A percentile compares a stretch with the other conserved stretches of the same genome.
Conservation (phyloP, 1,284 basidiomycete species). For the Singerocomus rubriflavus region DNA sequence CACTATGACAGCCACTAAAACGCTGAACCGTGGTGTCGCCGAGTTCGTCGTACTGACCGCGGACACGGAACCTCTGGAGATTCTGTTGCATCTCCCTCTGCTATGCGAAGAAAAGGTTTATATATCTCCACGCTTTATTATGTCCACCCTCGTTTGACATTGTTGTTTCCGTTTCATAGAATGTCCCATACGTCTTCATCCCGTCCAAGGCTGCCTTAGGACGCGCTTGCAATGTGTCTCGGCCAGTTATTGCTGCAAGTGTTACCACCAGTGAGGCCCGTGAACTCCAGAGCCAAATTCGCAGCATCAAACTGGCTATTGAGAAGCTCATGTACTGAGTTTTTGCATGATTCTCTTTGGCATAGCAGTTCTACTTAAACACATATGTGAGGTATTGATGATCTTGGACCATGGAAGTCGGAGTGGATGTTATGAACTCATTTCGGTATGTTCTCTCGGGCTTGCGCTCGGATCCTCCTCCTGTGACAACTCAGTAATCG, state of each 20-base stretch:
- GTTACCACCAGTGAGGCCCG: slow-evolving; percentile 95
- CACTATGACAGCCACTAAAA: slow-evolving; percentile 76
- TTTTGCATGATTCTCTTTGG: slow-evolving; percentile 2
- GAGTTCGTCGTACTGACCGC: slow-evolving; percentile 99
- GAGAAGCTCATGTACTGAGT: slow-evolving; percentile 56
- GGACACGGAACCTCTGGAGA: slow-evolving; percentile 97
- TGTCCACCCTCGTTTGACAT: background rate
- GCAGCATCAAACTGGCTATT: slow-evolving; percentile 84
- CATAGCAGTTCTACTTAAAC: slow-evolving; percentile 14
- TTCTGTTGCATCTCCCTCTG: slow-evolving; percentile 94
- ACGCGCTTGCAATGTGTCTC: slow-evolving; percentile 92
- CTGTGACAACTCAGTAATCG: slow-evolving; percentile 37
- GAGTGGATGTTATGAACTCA: slow-evolving; percentile 34
- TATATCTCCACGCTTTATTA: slow-evolving; percentile 11
- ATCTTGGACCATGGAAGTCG: background rate
- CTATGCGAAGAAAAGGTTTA: slow-evolving; percentile 96
- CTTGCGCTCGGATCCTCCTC: slow-evolving; percentile 76
- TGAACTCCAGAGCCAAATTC: slow-evolving; percentile 90
- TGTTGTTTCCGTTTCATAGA: slow-evolving; percentile 45
- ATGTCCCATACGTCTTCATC: slow-evolving; percentile 95
- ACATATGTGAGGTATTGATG: slow-evolving; percentile 10
- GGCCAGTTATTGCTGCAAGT: slow-evolving; percentile 94
- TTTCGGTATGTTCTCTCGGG: slow-evolving; percentile 82
- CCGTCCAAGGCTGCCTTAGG: slow-evolving; percentile 94
- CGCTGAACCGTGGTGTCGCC: slow-evolving; percentile 96